phyloP scores from a whole-genome alignment of 208 protist genomes.

The Wallacemonas sp. region DNA sequence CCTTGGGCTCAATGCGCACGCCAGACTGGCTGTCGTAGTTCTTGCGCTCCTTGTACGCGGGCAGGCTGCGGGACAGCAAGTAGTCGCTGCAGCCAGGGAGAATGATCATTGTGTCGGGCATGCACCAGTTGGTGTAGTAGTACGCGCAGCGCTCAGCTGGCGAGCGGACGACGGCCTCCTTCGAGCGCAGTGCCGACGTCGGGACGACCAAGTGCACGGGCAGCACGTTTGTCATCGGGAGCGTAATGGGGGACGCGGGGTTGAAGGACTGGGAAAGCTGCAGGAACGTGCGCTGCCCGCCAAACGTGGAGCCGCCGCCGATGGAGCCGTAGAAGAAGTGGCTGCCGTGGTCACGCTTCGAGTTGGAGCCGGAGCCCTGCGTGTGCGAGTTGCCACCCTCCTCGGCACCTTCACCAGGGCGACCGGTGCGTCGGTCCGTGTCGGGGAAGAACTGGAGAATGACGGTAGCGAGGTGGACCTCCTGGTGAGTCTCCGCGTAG shows the following conservation, averaged over 20 bases:
- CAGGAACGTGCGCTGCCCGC: conserved; percentile 21
- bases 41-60: conserved; percentile 15
- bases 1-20: conserved; percentile 17
- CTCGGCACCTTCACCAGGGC: conserved; percentile 1
- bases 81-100: conserved; percentile 14
- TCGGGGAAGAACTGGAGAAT: conserved; percentile 12
- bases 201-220: conserved; percentile 10
- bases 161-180: conserved; percentile 10
- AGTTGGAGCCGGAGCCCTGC: conserved; percentile 16
- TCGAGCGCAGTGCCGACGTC: neutral
- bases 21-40: conserved; percentile 11
- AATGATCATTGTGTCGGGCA: conserved; percentile 12
- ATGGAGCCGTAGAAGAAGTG: conserved; percentile 20
- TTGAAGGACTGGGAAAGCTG: conserved; percentile 24
- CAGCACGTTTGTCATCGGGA: conserved; percentile 18
- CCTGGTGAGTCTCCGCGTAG: conserved; percentile 10
- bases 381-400: conserved; percentile 14
- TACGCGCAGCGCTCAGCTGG: conserved; percentile 14
- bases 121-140: conserved; percentile 23
- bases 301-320: conserved; percentile 9
- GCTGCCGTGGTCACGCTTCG: conserved; percentile 16
- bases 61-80: conserved; percentile 8
- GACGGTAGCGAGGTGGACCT: conserved; percentile 3
- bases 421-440: neutral
- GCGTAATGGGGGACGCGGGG: conserved; percentile 15